Base-by-base conservation (phyloP, 2,329 filamentous ascomycete species). In the Lasiodiplodia sp. region DNA sequence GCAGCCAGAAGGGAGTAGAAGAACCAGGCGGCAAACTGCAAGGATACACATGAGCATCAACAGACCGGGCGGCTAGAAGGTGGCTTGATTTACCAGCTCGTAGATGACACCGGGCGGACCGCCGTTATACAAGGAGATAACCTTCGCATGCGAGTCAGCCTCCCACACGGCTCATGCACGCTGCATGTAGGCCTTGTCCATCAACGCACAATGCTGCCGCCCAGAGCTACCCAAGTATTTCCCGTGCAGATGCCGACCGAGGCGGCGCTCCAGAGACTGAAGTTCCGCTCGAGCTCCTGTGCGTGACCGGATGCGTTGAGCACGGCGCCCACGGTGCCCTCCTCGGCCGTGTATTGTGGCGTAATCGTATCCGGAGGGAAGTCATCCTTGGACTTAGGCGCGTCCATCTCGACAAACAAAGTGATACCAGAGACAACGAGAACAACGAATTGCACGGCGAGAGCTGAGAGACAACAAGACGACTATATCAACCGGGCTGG, bases 1-100 rank as follows among this genome's bases (percentile, higher is more conserved):
- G 83, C 81, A 44, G 81, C 82, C 68, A 87, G 81, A 72, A 85
- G 78, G 74, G 81, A 83, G 73, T 86, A 87, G 75, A 85, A 85
- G 49, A 85, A 73, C 1, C 82, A 82, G 4, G 84, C 81, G 18
- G 78, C 82, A 60, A 86, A 82, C 66, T 74, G 74, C 49, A 65
- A 52, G 47, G 44, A 2, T 37, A 47, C 55, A 23, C 34, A n/a
- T 52, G 60, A 52, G 14, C 51, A 49, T 23, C n/a, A 16, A 51
- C 18, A 53, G 12, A n/a, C n/a, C 31, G 44, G 60, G 60, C 60
- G 60, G 44, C 31, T 64, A 38, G 40, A 52, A 34, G 23, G 28
- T 51, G 40, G 21, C 44, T 12, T 52, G 60, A 23, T 12, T 55
- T 63, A 68, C 67, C 25, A 85, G 81, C 21, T 81, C 80, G 70